These are phyloP conservation scores for Ostreobium quekettii DNA, from an alignment of 139 green algal species.

Conservation along the genomic window DNA sequence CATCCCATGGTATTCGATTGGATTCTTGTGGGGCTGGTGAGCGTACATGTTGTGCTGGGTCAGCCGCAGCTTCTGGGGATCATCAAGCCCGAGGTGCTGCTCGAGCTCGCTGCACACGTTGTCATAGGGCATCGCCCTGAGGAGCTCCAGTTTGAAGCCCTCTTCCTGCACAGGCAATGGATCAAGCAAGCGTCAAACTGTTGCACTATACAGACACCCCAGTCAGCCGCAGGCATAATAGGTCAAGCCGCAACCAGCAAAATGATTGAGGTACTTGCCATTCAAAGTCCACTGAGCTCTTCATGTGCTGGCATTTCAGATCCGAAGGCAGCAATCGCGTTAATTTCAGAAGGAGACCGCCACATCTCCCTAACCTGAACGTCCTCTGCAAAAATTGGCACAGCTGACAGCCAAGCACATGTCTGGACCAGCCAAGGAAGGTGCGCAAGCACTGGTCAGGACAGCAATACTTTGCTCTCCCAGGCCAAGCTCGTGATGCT, in stretches of 20 bases:
- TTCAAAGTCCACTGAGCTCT: neutral
- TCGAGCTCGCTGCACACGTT: slow-evolving; percentile 48
- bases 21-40: slow-evolving; percentile 30
- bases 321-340: neutral
- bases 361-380: no score
- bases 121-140: slow-evolving; percentile 66
- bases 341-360: neutral
- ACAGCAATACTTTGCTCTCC: no score
- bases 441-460: no score
- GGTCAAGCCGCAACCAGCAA: neutral
- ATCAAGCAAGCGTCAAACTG: no score
- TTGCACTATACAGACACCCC: no score
- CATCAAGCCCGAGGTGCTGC: slow-evolving; percentile 22
- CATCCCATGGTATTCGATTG: slow-evolving; percentile 44
- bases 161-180: slow-evolving; percentile 33
- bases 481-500: no score
- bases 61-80: slow-evolving; percentile 46
- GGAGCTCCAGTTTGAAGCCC: slow-evolving; percentile 77
- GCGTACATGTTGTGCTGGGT: slow-evolving; percentile 79
- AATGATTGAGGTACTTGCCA: no score
- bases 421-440: no score
- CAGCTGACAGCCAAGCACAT: no score
- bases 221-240: neutral
- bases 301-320: neutral
- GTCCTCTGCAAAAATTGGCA: no score